Conservation (phyloP, 805 yeast genomes). For the Candida stauntonica region DNA sequence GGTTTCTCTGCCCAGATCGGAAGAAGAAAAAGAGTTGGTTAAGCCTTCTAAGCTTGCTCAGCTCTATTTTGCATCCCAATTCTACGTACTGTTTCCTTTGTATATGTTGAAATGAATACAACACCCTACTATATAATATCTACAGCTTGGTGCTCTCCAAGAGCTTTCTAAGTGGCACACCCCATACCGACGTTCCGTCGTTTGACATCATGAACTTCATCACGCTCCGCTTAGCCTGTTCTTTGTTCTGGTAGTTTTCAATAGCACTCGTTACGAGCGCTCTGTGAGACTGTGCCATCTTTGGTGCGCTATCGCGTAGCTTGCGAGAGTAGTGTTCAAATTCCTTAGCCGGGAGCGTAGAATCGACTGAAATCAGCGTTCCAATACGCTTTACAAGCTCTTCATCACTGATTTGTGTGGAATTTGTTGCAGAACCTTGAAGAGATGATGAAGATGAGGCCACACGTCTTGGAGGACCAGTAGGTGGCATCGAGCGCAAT, state of each 20-base stretch:
- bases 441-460: too few relatives aligned
- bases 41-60: conserved; percentile 1
- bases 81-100: neutral
- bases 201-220: conserved; percentile 53
- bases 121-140: too few relatives aligned
- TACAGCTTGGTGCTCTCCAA: conserved; percentile 38
- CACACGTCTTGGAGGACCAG: conserved; percentile 14
- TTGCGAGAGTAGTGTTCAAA: conserved; percentile 40
- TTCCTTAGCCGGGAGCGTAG: conserved; percentile 38
- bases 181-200: conserved; percentile 60
- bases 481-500: neutral
- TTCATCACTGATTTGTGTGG: conserved; percentile 8
- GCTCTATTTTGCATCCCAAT: conserved; percentile 1
- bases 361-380: conserved; percentile 25
- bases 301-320: conserved; percentile 28
- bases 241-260: conserved; percentile 22
- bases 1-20: conserved; percentile 99
- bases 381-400: conserved; percentile 24
- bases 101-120: neutral
- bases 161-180: conserved; percentile 59
- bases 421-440: neutral
- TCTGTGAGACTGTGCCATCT: conserved; percentile 28
- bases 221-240: conserved; percentile 32
- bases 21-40: conserved; percentile 64
- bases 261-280: conserved; percentile 26